These are phyloP conservation scores for Aspergillus oerlinghausenensis DNA, from an alignment of 2,329 filamentous ascomycete species.

Conservation along the genomic window DNA sequence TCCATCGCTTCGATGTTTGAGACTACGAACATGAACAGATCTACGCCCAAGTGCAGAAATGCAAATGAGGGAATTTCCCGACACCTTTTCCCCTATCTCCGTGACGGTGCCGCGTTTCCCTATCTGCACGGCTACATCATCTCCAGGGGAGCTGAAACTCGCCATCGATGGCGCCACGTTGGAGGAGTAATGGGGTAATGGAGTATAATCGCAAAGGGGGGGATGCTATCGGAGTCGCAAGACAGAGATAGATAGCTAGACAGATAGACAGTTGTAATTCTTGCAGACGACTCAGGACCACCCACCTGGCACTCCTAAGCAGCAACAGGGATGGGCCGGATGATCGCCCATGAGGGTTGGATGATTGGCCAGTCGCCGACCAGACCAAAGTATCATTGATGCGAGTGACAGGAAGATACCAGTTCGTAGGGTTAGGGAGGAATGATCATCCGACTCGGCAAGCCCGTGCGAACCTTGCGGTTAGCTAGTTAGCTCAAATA, in stretches of 20 bases:
- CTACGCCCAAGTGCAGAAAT: background rate
- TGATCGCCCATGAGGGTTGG: constrained; percentile 1
- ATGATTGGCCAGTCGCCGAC: background rate
- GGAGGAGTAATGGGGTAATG: background rate
- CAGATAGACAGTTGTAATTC: background rate
- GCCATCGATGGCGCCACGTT: background rate
- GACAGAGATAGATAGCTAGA: background rate
- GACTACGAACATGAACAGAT: background rate
- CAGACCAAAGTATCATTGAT: background rate
- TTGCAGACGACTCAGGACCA: background rate
- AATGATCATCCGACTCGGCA: background rate
- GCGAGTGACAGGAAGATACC: background rate
- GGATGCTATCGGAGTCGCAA: background rate
- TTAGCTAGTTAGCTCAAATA: background rate
- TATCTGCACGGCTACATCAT: background rate
- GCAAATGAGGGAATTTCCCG: background rate
- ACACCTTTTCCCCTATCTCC: background rate
- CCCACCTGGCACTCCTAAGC: constrained; percentile 8
- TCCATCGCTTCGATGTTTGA: background rate
- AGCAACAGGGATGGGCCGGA: background rate
- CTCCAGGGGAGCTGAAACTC: background rate
- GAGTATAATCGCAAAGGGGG: background rate
- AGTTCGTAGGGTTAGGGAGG: background rate
- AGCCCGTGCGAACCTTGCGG: background rate
- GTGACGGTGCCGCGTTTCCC: background rate